Base-by-base conservation (phyloP, 768 basidiomycete species). In the Steccherinum ochraceum region DNA sequence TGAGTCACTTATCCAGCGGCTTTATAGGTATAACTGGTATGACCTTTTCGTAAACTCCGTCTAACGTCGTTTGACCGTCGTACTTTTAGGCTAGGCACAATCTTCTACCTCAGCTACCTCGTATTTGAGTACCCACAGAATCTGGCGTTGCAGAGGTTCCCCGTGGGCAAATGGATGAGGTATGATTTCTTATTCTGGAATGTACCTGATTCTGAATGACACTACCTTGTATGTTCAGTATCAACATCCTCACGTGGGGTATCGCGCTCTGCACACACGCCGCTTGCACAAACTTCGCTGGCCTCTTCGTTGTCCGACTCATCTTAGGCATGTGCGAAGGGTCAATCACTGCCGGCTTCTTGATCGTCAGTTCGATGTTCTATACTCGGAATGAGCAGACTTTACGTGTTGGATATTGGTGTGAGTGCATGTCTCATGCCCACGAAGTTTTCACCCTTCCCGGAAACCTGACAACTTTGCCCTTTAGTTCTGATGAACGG, bases 141-240 rank as follows among this genome's bases (percentile, higher is more conserved):
- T 58, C 64, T 86, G 7, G 81, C 78, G 0, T 69, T 89, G 4
- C 86, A 88, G 56, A 74, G 77, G 16, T 86, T 86, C 58, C 85
- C 85, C 0, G 85, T 89, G 5, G 86, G 81, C 10, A 85, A 78
- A 74, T 89, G 86, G 86, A 84, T 89, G 81, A 86, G 84, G 86
- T 78, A 52, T 24, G 69, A 50, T 12, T 24, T 20, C n/a, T n/a
- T n/a, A 4, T 24, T 24, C 49, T 23, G 40, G 23, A 23, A 45
- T 24, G 30, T 24, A 19, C 20, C 30, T 16, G 18, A n/a, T n/a
- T n/a, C n/a, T 12, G 2, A 18, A 4, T 27, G n/a, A n/a, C n/a
- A n/a, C n/a, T 30, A 26, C 18, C 30, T 5, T 48, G 12, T 4
- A 18, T 24, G 10, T 24, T 13, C 45, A 87, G 83, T 53, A 46